Percentiles rank a stretch among this genome's conserved stretches.
Conservation (phyloP, 352 stramenopile genomes). For the Phytophthora sp. region DNA sequence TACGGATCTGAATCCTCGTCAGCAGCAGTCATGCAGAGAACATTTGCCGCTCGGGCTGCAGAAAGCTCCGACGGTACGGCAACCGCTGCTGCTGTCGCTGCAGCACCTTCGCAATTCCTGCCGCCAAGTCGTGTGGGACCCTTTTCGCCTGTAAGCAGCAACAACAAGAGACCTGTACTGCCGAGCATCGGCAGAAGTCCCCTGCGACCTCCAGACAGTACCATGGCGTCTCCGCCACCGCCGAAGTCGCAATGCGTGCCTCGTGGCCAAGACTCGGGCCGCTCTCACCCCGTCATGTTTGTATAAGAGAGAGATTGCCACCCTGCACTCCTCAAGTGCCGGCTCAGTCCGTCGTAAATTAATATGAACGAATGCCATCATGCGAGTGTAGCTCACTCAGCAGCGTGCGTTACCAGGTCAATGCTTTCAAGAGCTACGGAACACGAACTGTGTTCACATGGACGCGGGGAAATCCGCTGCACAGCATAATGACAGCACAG, state of each 20-base stretch:
- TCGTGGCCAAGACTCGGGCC: background rate
- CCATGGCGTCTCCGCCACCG: background rate
- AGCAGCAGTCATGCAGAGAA: background rate
- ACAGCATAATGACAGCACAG: no score
- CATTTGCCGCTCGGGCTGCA: background rate
- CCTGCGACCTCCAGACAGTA: background rate
- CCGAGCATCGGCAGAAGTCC: constrained; percentile 17
- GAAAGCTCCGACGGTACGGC: background rate
- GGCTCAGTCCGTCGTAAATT: background rate
- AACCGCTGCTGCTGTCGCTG: constrained; percentile 1
- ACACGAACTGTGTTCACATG: no score
- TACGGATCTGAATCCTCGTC: constrained; percentile 2
- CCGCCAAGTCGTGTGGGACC: background rate
- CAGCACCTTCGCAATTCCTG: constrained; percentile 4
- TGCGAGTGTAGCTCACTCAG: no score
- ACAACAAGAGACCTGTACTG: constrained; percentile 5
- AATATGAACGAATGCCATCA: background rate
- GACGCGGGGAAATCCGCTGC: no score
- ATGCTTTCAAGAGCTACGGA: no score
- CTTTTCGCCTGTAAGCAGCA: background rate
- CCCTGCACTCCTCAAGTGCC: background rate
- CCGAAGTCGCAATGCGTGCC: background rate
- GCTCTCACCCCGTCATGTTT: constrained; percentile 13
- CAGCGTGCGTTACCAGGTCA: no score
- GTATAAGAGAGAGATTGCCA: constrained; percentile 6